Conservation (phyloP, 768 basidiomycete species). For the Macrolepiota dolichaula region DNA sequence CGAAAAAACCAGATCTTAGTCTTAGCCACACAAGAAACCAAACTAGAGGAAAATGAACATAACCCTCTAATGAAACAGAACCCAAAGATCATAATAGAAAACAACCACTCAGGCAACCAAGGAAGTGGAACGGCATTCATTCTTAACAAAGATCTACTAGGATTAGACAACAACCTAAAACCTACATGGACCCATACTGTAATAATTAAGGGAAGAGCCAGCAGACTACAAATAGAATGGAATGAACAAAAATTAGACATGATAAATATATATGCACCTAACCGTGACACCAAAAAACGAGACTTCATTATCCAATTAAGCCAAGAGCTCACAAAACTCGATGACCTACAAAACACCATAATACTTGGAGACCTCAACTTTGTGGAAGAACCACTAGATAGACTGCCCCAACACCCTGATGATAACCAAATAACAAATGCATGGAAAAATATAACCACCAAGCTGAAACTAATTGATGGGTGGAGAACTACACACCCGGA, state of each 20-base stretch:
- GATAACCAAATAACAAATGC: neutral
- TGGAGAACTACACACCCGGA: constrained; percentile 25
- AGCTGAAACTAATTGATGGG: constrained; percentile 22
- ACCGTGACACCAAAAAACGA: constrained; percentile 19
- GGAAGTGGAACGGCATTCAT: constrained; percentile 28
- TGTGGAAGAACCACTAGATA: constrained; percentile 33
- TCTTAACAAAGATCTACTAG: constrained; percentile 25
- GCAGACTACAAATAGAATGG: constrained; percentile 15
- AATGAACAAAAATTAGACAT: constrained; percentile 19
- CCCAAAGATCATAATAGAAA: neutral
- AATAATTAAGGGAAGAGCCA: constrained; percentile 18
- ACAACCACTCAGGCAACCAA: constrained; percentile 14
- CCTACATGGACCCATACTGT: constrained; percentile 14
- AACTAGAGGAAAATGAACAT: neutral
- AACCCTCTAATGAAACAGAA: neutral
- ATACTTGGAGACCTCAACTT: constrained; percentile 43
- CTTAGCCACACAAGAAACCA: neutral
- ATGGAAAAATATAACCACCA: constrained; percentile 17
- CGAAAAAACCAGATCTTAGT: neutral
- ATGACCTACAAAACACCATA: constrained; percentile 17
- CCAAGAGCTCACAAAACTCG: neutral
- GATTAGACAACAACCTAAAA: constrained; percentile 7
- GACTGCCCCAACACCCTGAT: constrained; percentile 21
- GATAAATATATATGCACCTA: constrained; percentile 33
- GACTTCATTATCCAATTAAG: constrained; percentile 23